phyloP scores from a whole-genome alignment of 768 basidiomycete genomes.

The Rhodotorula graminis region DNA sequence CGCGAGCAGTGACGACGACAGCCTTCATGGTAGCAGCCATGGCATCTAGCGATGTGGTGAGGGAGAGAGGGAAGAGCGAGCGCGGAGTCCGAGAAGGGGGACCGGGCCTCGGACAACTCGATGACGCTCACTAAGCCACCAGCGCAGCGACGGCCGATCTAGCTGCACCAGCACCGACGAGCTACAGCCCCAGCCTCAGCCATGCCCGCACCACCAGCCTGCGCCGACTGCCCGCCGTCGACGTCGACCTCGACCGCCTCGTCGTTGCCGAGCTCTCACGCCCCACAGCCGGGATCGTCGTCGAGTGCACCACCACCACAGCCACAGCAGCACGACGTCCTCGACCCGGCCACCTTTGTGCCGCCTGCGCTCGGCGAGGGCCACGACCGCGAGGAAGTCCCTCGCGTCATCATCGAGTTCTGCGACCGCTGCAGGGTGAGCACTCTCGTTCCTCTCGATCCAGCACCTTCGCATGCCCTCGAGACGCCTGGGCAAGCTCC shows the following conservation, averaged over 20 bases:
- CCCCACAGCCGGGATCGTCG: too few relatives aligned
- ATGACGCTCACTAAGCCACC: too few relatives aligned
- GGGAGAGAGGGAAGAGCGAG: neutral
- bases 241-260: too few relatives aligned
- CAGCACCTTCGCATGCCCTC: too few relatives aligned
- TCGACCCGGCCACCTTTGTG: slow-evolving; percentile 13
- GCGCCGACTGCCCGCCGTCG: too few relatives aligned
- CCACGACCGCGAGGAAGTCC: slow-evolving; percentile 27
- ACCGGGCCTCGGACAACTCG: too few relatives aligned
- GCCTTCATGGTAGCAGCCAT: neutral
- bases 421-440: slow-evolving; percentile 49
- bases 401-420: slow-evolving; percentile 47
- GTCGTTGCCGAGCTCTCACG: too few relatives aligned
- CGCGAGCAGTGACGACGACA: slow-evolving; percentile 11
- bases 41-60: neutral
- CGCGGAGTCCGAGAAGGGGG: neutral
- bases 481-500: neutral
- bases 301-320: too few relatives aligned
- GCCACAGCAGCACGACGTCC: neutral
- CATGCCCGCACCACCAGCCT: too few relatives aligned
- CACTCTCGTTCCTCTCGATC: neutral
- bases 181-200: too few relatives aligned
- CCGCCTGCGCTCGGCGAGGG: slow-evolving; percentile 9
- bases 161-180: too few relatives aligned
- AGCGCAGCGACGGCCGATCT: too few relatives aligned